Base-by-base conservation (phyloP, 1,284 basidiomycete genomes). In the Sutorius eximius region DNA sequence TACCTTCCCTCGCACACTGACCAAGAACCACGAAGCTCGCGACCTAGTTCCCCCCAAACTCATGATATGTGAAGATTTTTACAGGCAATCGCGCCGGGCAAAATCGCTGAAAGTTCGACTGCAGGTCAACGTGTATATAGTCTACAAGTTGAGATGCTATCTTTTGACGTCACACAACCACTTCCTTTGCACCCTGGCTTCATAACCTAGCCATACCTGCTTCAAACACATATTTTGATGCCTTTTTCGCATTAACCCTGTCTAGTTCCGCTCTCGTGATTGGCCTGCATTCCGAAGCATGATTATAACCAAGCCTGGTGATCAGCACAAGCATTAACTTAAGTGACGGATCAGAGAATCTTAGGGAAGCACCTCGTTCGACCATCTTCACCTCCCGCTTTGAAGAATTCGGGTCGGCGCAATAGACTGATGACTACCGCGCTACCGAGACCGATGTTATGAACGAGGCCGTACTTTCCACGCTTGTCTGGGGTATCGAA, bases 381-480 rank as follows among this genome's bases (percentile, higher is more conserved):
- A 2, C 89, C 88, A 62, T 91, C 87, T 36, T 67, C 57, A 2
- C 85, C 82, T 10, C 80, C 82, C 24, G 76, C 67, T 53, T 80
- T 77, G 69, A 73, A 91, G 70, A 90, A 91, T 46, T 86, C 85
- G 0, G 89, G 89, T 24, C 88, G 76, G 30, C 85, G 81, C 38
- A 91, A 75, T 10, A 91, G 71, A 36, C 83, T 86, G 52, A 89
- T 82, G 18, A 89, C 85, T 7, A 80, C 85, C 12, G 86, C 86
- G 37, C 89, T 86, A 48, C 90, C 90, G 15, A 92, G 78, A 27
- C 91, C 91, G 48, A 93, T 74, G 68, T 93, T 94, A 64, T 93
- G 91, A 5, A 89, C 83, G 13, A 94, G 75, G 1, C 87, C 90
- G 61, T 82, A 87, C 68, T 92, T 88, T 30, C 88, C 89, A 43